A percentile compares a stretch with the other conserved stretches of the same genome.
phyloP scores from a whole-genome alignment of 2,329 filamentous ascomycete species.

The Fusarium citri region DNA sequence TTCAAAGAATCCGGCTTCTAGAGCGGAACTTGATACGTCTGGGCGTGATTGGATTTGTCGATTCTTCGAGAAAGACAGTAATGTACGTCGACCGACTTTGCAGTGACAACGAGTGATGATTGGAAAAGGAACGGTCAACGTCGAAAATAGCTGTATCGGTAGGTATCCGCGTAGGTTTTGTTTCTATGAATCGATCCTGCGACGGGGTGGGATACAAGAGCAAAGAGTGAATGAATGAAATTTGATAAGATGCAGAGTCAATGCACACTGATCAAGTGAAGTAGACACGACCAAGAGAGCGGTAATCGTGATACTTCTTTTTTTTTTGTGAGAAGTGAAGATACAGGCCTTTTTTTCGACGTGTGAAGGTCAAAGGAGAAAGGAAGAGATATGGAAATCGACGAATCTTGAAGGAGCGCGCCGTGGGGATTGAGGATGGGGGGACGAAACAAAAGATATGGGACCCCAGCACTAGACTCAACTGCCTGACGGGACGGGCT shows the following conservation, averaged over 20 bases:
- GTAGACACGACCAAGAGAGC: conserved; percentile 38
- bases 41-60: conserved; percentile 29
- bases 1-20: conserved; percentile 35
- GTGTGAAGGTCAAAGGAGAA: conserved; percentile 39
- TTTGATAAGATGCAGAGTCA: conserved; percentile 27
- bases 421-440: conserved; percentile 34
- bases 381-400: conserved; percentile 24
- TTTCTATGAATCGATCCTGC: conserved; percentile 45
- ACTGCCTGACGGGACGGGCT: conserved; percentile 1
- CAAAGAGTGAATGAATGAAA: conserved; percentile 20
- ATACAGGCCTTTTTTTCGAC: conserved; percentile 37
- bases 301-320: conserved; percentile 35
- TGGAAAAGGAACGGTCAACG: conserved; percentile 48
- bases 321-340: conserved; percentile 42
- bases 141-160: conserved; percentile 44
- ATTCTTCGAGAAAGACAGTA: conserved; percentile 37
- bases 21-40: conserved; percentile 31
- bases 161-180: conserved; percentile 35
- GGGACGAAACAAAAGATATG: conserved; percentile 48
- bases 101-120: conserved; percentile 29
- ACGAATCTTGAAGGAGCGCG: conserved; percentile 18
- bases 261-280: conserved; percentile 31
- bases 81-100: conserved; percentile 25
- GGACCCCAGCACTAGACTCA: conserved; percentile 7
- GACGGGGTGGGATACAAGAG: conserved; percentile 39